Conservation (phyloP, 2,329 filamentous ascomycete species). For the Colletotrichum musae region DNA sequence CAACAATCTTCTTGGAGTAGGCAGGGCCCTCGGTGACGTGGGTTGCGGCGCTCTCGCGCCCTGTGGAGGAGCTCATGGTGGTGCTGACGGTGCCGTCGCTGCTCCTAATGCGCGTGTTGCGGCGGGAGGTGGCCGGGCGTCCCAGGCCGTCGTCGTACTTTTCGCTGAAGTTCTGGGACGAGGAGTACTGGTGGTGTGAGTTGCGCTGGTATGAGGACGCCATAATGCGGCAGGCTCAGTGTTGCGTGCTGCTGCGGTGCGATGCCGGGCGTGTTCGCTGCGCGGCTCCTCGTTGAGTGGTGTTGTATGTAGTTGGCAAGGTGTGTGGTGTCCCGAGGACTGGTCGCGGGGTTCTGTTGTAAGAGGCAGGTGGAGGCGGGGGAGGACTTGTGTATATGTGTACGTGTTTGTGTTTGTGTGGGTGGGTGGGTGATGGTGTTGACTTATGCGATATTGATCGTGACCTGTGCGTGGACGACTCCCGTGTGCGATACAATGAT, state of each 20-base stretch:
- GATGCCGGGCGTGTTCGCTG: slow-evolving; percentile 29
- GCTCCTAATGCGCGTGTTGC: slow-evolving; percentile 73
- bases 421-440: background rate
- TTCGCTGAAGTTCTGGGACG: slow-evolving; percentile 55
- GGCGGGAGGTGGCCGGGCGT: slow-evolving; percentile 49
- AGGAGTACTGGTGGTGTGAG: slow-evolving; percentile 62
- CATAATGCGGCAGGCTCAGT: slow-evolving; percentile 54
- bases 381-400: background rate
- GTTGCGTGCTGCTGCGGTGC: slow-evolving; percentile 14
- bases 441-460: slow-evolving; percentile 38
- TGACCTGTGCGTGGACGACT: background rate
- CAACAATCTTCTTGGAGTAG: slow-evolving; percentile 99
- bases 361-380: slow-evolving; percentile 7
- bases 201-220: slow-evolving; percentile 67
- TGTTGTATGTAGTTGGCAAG: slow-evolving; percentile 17
- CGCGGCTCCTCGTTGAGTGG: slow-evolving; percentile 26
- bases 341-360: slow-evolving; percentile 32
- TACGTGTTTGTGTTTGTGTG: no score
- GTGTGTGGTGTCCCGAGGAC: slow-evolving; percentile 25
- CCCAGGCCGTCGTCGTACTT: slow-evolving; percentile 54
- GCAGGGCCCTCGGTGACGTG: slow-evolving; percentile 91
- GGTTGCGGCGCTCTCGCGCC: slow-evolving; percentile 83
- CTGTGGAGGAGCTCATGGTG: slow-evolving; percentile 81
- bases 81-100: slow-evolving; percentile 95
- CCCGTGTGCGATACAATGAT: background rate